Conservation (phyloP, 1,139 yeast species). For the Fermentozyma sake region DNA sequence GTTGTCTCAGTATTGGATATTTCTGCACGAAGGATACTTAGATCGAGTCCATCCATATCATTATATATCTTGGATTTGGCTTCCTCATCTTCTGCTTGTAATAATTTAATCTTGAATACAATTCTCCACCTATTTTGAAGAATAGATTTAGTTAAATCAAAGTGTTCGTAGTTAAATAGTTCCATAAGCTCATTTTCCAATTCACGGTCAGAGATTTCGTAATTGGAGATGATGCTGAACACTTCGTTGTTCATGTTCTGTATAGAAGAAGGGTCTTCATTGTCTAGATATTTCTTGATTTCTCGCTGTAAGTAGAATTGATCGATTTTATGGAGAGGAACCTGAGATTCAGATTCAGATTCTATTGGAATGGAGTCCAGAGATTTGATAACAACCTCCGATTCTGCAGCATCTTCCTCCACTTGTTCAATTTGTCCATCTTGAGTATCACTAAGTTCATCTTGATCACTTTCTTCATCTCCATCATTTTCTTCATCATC, state of each 20-base stretch:
- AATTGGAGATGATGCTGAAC: conserved; percentile 13
- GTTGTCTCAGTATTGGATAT: no score
- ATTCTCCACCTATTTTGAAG: conserved; percentile 50
- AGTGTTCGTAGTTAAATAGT: conserved; percentile 47
- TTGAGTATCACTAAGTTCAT: conserved; percentile 19
- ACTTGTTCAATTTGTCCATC: conserved; percentile 18
- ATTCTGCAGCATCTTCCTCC: conserved; percentile 12
- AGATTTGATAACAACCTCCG: conserved; percentile 3
- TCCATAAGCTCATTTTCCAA: conserved; percentile 52
- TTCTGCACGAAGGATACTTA: conserved; percentile 23
- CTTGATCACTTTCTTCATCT: conserved; percentile 28
- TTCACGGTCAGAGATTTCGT: conserved; percentile 27
- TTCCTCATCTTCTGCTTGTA: conserved; percentile 27
- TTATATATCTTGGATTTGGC: conserved; percentile 23
- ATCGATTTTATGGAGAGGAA: conserved; percentile 20
- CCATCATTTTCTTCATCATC: conserved; percentile 44
- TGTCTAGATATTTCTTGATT: conserved; percentile 10
- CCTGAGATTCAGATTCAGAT: background rate
- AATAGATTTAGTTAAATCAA: conserved; percentile 45
- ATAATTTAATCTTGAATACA: conserved; percentile 49
- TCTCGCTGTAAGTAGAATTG: conserved; percentile 21
- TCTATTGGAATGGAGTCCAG: conserved; percentile 1
- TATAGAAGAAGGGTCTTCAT: conserved; percentile 13
- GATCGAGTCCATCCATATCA: conserved; percentile 20
- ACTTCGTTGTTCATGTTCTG: conserved; percentile 14